Base-by-base conservation (phyloP, 148 eudicot species). In the Rheum nobile region DNA sequence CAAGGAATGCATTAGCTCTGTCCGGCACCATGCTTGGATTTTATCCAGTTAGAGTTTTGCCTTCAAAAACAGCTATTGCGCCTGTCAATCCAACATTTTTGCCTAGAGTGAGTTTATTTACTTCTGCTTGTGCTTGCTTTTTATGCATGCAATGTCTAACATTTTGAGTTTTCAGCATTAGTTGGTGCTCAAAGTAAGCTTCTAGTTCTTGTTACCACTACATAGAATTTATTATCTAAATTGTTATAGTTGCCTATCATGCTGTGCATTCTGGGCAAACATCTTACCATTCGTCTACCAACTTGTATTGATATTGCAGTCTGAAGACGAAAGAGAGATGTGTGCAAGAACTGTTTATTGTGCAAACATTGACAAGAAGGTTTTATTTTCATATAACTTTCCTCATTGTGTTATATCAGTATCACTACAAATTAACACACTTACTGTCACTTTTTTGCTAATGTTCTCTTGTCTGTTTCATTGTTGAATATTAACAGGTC, bases 241-340 rank as follows among this genome's bases (percentile, higher is more conserved):
- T 61, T 75, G 24, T 22, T 74, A 19, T 21, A 34, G 5, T 6
- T 43, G 3, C 31, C 21, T 54, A 54, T 28, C 32, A 74, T 54
- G 32, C 35, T 59, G 35, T 21, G 44, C 14, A 48, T 43, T 75
- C 44, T 76, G 77, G 69, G 75, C 26, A 43, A 26, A 44, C 50
- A 34, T 44, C 17, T 39, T 17, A 32, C 47, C 75, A 28, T 12
- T 48, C 8, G 57, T 74, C 11, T 65, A 11, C 57, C 74, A 71
- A 74, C 50, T 74, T 78, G 69, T 75, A 52, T 38, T 72, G 29
- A 71, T 11, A 74, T 19, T 82, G 43, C 86, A 96, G 99, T 92
- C 99, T 83, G 99, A 90, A 84, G 92, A 88, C 80, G 99, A 96
- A 85, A 84, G 99, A 80, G 97, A 96, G 83, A 92, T 96, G 96